phyloP scores from a whole-genome alignment of 1,284 basidiomycete genomes.

The Puccinia hordei region DNA sequence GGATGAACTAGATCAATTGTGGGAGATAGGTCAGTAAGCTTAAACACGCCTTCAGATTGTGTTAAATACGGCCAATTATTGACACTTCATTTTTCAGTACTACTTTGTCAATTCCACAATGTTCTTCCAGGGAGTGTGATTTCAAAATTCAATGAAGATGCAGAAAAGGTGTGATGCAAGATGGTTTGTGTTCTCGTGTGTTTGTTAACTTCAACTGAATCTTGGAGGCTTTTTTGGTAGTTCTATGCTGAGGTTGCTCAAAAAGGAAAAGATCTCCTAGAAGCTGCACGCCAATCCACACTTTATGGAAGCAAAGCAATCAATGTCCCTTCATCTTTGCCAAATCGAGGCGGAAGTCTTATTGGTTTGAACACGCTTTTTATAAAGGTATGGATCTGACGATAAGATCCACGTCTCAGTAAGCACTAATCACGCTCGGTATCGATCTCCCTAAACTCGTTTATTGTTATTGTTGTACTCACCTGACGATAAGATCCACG shows the following conservation, averaged over 20 bases:
- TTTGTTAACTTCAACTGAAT: background rate
- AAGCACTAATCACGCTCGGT: too few species aligned
- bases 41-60: background rate
- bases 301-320: constrained; percentile 65
- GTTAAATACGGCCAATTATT: constrained; percentile 20
- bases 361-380: constrained; percentile 79
- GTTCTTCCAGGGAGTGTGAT: constrained; percentile 85
- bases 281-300: constrained; percentile 74
- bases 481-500: too few species aligned
- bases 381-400: too few species aligned
- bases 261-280: constrained; percentile 70
- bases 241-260: constrained; percentile 75
- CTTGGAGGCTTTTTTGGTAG: constrained; percentile 52
- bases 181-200: background rate
- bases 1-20: constrained; percentile 75
- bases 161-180: constrained; percentile 65
- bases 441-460: too few species aligned
- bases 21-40: constrained; percentile 70
- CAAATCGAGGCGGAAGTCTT: constrained; percentile 61
- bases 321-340: constrained; percentile 1
- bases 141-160: constrained; percentile 92
- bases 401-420: too few species aligned
- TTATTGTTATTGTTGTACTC: too few species aligned
- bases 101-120: constrained; percentile 60
- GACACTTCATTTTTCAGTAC: constrained; percentile 39